Base-by-base conservation (phyloP, 2,329 filamentous ascomycete genomes). In the Lasiodiplodia sp. region DNA sequence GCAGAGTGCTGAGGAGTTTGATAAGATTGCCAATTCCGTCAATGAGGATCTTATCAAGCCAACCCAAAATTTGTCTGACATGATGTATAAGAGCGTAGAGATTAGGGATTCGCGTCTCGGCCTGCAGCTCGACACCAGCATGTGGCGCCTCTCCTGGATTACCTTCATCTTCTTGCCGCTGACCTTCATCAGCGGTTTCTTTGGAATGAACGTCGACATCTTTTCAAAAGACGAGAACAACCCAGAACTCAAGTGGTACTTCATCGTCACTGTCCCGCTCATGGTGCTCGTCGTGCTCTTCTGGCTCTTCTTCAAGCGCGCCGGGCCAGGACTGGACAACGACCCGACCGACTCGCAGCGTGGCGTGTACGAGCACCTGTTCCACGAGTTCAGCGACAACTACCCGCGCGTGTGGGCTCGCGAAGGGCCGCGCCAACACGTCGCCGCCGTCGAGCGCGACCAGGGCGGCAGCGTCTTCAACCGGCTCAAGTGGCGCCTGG, bases 151-250 rank as follows among this genome's bases (percentile, higher is more conserved):
- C 18, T 87, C 88, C 56, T 90, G 89, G 64, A 91, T 90, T 18
- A 92, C 91, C 64, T 92, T 94, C 77, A 94, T 95, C 77, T 84
- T 93, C 74, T 89, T 92, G 76, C 87, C 85, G 0, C 75, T 86
- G 11, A 87, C 84, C 0, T 86, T 85, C 70, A 79, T 84, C 16
- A 79, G 78, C 3, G 81, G 81, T 12, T 83, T 85, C 73, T 85
- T 84, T 70, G 83, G 83, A 52, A 86, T 86, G 84, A 86, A 87
- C 71, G 84, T 86, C 18, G 78, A 82, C 69, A 78, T 79, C 1
- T 85, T 86, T 67, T 16, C 16, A 5, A 56, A 66, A 34, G 65
- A 58, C 40, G 72, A 77, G 58, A 67, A 72, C 58, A 76, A 81
- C 47, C 83, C 83, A 1, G 76, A 73, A 31, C 80, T 86, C 18